These are phyloP conservation scores for Ceratocystis cubensis DNA, from an alignment of 2,329 filamentous ascomycete species.

Conservation along the genomic window DNA sequence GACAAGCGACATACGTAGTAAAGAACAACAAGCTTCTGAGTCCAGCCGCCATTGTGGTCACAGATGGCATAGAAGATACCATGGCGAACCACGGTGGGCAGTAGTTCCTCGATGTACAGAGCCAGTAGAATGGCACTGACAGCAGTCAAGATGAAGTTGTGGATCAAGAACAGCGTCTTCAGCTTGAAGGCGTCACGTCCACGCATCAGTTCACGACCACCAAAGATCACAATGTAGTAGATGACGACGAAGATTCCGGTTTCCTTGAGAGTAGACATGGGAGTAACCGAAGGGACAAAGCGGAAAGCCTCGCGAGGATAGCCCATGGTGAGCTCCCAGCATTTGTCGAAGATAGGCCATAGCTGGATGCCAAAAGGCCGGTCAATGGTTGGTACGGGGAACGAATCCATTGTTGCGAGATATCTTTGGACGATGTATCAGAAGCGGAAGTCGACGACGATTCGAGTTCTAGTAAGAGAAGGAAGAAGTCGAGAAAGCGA, in stretches of 20 bases:
- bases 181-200: conserved; percentile 74
- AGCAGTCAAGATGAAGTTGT: conserved; percentile 87
- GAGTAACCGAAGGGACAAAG: conserved; percentile 69
- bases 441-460: conserved; percentile 3
- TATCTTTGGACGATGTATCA: neutral
- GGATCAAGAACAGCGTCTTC: conserved; percentile 77
- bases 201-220: conserved; percentile 85
- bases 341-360: conserved; percentile 91
- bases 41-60: conserved; percentile 73
- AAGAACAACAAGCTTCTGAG: conserved; percentile 77
- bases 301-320: conserved; percentile 77
- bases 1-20: conserved; percentile 68
- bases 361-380: conserved; percentile 80
- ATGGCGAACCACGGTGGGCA: conserved; percentile 66
- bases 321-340: conserved; percentile 61
- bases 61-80: conserved; percentile 89
- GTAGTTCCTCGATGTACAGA: conserved; percentile 81
- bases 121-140: conserved; percentile 70
- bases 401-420: conserved; percentile 19
- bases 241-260: conserved; percentile 67
- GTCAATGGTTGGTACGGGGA: conserved; percentile 61
- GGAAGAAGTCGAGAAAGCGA: conserved; percentile 5
- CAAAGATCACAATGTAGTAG: conserved; percentile 92
- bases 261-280: conserved; percentile 79
- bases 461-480: neutral